Conservation (phyloP, 208 protist species). For the Wallacemonas collosoma region DNA sequence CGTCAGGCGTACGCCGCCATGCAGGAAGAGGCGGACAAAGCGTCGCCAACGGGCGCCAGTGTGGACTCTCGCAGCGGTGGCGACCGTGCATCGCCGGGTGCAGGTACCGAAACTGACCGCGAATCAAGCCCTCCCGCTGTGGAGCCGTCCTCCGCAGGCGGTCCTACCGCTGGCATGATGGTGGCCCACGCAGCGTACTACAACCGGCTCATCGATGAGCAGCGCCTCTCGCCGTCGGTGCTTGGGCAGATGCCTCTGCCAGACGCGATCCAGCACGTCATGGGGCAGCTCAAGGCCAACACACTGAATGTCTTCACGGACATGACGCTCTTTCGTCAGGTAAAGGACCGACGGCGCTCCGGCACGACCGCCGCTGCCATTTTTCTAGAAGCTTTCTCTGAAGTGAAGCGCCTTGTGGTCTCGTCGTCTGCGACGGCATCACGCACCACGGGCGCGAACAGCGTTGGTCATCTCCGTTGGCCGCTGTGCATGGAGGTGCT, state of each 20-base stretch:
- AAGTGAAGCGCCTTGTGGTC: conserved; percentile 79
- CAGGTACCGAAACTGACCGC: background rate
- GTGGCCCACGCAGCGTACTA: conserved; percentile 39
- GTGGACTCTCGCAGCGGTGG: too few relatives aligned
- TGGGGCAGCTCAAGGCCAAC: conserved; percentile 85
- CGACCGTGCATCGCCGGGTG: too few relatives aligned
- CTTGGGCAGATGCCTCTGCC: conserved; percentile 59
- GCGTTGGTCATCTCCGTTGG: conserved; percentile 57
- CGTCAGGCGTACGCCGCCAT: conserved; percentile 16
- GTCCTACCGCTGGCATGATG: conserved; percentile 27
- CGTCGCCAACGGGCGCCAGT: too few relatives aligned
- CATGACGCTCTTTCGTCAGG: conserved; percentile 72
- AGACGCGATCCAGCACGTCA: conserved; percentile 75
- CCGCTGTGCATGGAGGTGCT: conserved; percentile 64
- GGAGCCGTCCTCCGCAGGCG: background rate
- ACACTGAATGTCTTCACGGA: conserved; percentile 90
- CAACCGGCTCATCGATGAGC: conserved; percentile 51
- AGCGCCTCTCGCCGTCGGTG: conserved; percentile 66
- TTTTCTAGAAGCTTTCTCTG: conserved; percentile 80
- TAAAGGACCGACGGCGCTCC: conserved; percentile 66
- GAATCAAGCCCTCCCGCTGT: conserved; percentile 5
- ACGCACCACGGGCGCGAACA: conserved; percentile 4
- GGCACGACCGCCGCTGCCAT: conserved; percentile 61
- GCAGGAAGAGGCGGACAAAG: background rate
- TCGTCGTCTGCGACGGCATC: conserved; percentile 31